Base-by-base conservation (phyloP, 2,329 filamentous ascomycete genomes). In the Talaromyces sp. region DNA sequence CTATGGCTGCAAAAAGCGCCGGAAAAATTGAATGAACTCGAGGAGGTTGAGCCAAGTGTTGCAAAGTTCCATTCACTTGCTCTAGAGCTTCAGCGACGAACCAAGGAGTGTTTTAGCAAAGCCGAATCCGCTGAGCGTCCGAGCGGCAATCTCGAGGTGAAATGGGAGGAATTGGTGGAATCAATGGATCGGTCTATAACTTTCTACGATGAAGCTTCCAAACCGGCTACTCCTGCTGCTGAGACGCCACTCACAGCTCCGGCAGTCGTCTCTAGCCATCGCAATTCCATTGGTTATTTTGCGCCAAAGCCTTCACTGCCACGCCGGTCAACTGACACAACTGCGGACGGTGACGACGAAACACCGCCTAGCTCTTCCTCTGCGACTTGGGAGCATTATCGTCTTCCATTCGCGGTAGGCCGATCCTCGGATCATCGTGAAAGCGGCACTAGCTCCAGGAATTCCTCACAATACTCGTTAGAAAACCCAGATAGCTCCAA, bases 101-200 rank as follows among this genome's bases (percentile, higher is more conserved):
- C 78, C 11, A 77, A 75, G 62, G 78, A 81, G 60, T 81, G 79
- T 60, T 68, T 82, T 21, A 75, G 72, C 54, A 74, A 74, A 46
- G 80, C 80, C 2, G 80, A 82, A 65, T 78, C 79, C 67, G 80
- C 80, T 4, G 80, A 81, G 66, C 74, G 79, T 40, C 80, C 80
- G 11, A 80, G 72, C 63, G 78, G 77, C 16, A 76, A 71, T 31
- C 74, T 80, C 1, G 79, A 81, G 65, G 68, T 78, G 58, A 80
- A 81, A 63, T 82, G 80, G 80, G 79, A 82, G 66, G 79, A 80
- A 67, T 67, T 81, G 35, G 77, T 81, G 14, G 77, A 79, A 55
- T 78, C 80, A 25, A 79, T 81, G 72, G 80, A 80, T 66, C 75
- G 75, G 61, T 71, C 71, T 18, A 71, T 71, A 33, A 79, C 76